Evolutionary conservation across 306 rosid species (phyloP).

Genomic region (Castanospermum australe): DNA sequence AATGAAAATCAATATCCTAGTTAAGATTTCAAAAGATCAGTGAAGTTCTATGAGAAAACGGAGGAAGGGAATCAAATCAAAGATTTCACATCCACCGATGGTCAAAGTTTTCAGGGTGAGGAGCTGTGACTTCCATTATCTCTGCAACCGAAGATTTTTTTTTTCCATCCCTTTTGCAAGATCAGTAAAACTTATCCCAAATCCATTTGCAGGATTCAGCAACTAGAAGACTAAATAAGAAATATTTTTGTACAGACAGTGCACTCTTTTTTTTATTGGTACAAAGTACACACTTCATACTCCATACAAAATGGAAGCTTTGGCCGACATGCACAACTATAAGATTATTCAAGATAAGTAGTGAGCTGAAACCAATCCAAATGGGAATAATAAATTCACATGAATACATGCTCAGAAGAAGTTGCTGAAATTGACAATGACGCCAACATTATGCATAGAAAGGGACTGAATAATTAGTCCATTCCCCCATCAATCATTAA

Average conservation of each 20-base stretch:
- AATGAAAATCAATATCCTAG: not conserved
- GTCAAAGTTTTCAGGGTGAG: constrained; percentile 23
- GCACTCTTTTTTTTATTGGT: no score
- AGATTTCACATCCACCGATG: constrained; percentile 35
- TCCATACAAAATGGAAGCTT: not conserved
- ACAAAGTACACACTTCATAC: no score
- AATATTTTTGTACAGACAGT: constrained; percentile 32
- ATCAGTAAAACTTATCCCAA: constrained; percentile 13
- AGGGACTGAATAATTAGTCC: not conserved
- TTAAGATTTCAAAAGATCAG: not conserved
- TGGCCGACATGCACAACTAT: not conserved
- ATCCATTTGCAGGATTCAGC: constrained; percentile 19
- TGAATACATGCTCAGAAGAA: not conserved
- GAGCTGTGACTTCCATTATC: constrained; percentile 43
- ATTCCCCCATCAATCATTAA: not conserved
- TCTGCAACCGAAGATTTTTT: constrained; percentile 29
- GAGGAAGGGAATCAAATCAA: constrained; percentile 19
- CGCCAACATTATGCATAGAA: not conserved
- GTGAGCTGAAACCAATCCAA: constrained; percentile 7
- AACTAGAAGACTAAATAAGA: constrained; percentile 11
- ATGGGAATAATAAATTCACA: not conserved
- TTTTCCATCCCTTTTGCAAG: constrained; percentile 35
- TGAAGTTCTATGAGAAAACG: constrained; percentile 1
- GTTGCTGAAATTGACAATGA: not conserved
- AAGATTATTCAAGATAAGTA: constrained; percentile 15